phyloP scores from a whole-genome alignment of 371 early-diverging fungal genomes.

The Nematocida parisii region DNA sequence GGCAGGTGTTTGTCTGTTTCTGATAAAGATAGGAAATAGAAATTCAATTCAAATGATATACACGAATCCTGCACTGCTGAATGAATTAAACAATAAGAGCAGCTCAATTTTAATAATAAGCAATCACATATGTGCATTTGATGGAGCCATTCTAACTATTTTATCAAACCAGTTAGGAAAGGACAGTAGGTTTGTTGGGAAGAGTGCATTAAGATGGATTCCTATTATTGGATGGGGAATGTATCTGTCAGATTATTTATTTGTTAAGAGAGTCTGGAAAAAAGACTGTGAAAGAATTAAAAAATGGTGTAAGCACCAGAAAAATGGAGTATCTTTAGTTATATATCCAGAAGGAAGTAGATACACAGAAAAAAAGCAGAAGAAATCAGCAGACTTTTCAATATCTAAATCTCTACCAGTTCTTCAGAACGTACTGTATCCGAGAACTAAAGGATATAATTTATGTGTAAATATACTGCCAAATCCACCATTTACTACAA shows the following conservation, averaged over 20 bases:
- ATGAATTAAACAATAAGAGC: no score
- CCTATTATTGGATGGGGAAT: constrained; percentile 66
- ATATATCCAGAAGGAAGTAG: constrained; percentile 70
- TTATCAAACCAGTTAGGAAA: constrained; percentile 35
- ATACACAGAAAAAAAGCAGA: constrained; percentile 37
- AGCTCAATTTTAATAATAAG: constrained; percentile 56
- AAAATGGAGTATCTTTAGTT: constrained; percentile 47
- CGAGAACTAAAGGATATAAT: constrained; percentile 77
- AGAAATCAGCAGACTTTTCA: constrained; percentile 72
- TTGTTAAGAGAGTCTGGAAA: constrained; percentile 63
- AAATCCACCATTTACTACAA: constrained; percentile 36
- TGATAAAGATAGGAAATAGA: not conserved
- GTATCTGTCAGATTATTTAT: constrained; percentile 52
- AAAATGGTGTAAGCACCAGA: constrained; percentile 34
- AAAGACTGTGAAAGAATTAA: constrained; percentile 65
- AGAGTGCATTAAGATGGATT: constrained; percentile 57
- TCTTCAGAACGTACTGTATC: constrained; percentile 74
- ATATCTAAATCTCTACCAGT: constrained; percentile 71
- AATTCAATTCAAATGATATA: not conserved
- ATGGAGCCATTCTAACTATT: constrained; percentile 64
- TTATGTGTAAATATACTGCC: constrained; percentile 41
- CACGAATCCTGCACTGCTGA: not conserved
- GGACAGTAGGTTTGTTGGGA: constrained; percentile 64
- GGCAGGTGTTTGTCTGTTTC: not conserved
- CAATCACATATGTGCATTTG: constrained; percentile 68